Conservation (phyloP, 2,329 filamentous ascomycete genomes). For the Fusarium goolgardi region DNA sequence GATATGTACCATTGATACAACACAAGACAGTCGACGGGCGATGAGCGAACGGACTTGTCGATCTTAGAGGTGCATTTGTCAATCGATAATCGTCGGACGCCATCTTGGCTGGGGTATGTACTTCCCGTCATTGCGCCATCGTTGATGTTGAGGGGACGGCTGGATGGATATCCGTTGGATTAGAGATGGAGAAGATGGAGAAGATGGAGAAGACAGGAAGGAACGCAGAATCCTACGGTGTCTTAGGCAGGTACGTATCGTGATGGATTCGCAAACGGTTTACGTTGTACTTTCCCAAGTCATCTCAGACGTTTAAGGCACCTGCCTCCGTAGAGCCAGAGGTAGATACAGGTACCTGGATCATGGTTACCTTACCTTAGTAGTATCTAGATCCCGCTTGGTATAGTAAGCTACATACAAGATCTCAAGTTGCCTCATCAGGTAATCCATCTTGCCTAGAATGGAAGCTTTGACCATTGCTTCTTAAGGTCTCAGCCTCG, state of each 20-base stretch:
- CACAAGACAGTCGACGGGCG: slow-evolving; percentile 10
- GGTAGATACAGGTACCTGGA: slow-evolving; percentile 2
- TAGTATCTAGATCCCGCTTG: slow-evolving; percentile 32
- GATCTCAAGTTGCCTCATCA: slow-evolving; percentile 39
- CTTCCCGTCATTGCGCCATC: slow-evolving; percentile 23
- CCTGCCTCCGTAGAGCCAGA: not conserved
- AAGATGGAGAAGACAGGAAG: slow-evolving; percentile 1
- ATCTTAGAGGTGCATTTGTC: slow-evolving; percentile 26
- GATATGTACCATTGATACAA: slow-evolving; percentile 2
- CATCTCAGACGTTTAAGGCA: not conserved
- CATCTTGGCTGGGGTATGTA: slow-evolving; percentile 19
- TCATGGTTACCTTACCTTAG: slow-evolving; percentile 4
- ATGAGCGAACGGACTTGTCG: slow-evolving; percentile 38
- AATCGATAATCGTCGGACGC: slow-evolving; percentile 31
- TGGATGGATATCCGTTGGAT: slow-evolving; percentile 15
- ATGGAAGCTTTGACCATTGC: slow-evolving; percentile 32
- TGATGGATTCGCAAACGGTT: not conserved
- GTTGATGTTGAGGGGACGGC: slow-evolving; percentile 13
- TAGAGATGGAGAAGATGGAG: slow-evolving; percentile 9
- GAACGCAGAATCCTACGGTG: slow-evolving; percentile 6
- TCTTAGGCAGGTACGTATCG: slow-evolving; percentile 2
- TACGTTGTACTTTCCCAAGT: slow-evolving; percentile 6
- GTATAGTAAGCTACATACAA: slow-evolving; percentile 36
- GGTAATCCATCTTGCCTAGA: slow-evolving; percentile 15
- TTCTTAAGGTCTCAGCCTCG: slow-evolving; percentile 18